A percentile compares a stretch with the other conserved stretches of the same genome.
phyloP scores from a whole-genome alignment of 2,329 filamentous ascomycete genomes.

The Malbranchea cinnamomea region DNA sequence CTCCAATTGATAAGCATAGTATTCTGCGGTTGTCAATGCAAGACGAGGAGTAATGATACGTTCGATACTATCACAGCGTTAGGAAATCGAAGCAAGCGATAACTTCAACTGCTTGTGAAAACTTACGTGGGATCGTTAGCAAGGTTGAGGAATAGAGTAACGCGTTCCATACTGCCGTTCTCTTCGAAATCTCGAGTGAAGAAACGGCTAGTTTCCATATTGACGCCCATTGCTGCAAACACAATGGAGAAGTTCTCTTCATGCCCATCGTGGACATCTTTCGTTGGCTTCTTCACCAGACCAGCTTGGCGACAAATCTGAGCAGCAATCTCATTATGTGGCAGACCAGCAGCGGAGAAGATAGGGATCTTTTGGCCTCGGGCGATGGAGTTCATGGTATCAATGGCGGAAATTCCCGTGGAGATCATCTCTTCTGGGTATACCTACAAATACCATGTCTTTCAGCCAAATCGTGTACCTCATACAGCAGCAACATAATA shows the following conservation, averaged over 20 bases:
- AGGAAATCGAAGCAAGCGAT: background rate
- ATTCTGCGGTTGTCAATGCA: constrained; percentile 93
- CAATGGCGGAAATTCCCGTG: constrained; percentile 96
- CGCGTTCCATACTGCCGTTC: constrained; percentile 95
- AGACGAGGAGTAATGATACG: constrained; percentile 99
- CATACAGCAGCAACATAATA: constrained; percentile 6
- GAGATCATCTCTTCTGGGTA: constrained; percentile 99
- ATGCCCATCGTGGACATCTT: constrained; percentile 90
- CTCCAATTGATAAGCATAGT: constrained; percentile 99
- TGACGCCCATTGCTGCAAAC: constrained; percentile 99
- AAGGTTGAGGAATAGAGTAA: constrained; percentile 95
- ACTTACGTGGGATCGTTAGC: constrained; percentile 94
- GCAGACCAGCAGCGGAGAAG: constrained; percentile 94
- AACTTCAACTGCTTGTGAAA: background rate
- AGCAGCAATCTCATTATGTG: constrained; percentile 98
- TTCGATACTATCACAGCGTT: constrained; percentile 54
- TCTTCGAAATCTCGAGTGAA: constrained; percentile 98
- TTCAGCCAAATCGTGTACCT: constrained; percentile 1
- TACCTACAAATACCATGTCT: constrained; percentile 41
- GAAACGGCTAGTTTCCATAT: constrained; percentile 96
- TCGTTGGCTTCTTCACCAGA: constrained; percentile 81
- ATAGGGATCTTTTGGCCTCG: constrained; percentile 99
- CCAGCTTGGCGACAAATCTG: constrained; percentile 97
- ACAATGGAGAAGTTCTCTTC: constrained; percentile 99
- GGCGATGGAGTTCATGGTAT: constrained; percentile 96